These are phyloP conservation scores for Chloromonas sp. DNA, from an alignment of 163 green algal genomes.

Conservation along the genomic window DNA sequence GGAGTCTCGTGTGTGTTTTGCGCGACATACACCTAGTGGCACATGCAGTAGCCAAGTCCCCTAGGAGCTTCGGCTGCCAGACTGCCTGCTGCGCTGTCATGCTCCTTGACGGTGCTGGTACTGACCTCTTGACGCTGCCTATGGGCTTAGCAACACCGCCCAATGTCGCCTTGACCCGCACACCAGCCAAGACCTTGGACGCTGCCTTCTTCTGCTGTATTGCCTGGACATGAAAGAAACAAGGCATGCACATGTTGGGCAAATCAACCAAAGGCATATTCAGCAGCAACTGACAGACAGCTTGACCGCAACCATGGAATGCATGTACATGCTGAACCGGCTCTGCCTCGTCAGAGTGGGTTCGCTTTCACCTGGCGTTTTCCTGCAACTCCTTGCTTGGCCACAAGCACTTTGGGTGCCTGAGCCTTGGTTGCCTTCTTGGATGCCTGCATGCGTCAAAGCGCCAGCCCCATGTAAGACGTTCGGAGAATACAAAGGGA, in stretches of 20 bases:
- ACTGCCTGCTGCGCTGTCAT: too few species aligned
- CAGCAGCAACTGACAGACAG: too few species aligned
- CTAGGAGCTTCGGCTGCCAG: too few species aligned
- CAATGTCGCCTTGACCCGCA: neutral
- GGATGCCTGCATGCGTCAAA: too few species aligned
- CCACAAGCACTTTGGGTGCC: neutral
- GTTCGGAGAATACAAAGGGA: too few species aligned
- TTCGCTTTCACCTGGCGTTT: neutral
- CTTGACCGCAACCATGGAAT: too few species aligned
- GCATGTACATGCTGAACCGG: too few species aligned
- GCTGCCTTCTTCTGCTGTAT: conserved; percentile 6
- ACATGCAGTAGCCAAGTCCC: too few species aligned
- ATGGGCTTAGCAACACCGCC: neutral
- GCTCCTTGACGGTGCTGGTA: neutral
- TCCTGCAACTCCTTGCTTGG: conserved; percentile 1
- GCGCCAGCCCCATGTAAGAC: too few species aligned
- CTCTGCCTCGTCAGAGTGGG: neutral
- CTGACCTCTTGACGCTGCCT: neutral
- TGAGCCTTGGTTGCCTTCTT: neutral
- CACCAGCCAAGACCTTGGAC: neutral
- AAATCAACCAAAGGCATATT: neutral
- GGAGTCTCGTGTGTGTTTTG: too few species aligned
- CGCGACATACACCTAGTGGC: too few species aligned
- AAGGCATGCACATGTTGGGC: neutral
- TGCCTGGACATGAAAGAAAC: neutral